These are phyloP conservation scores for Candida alai DNA, from an alignment of 805 yeast genomes.

Conservation along the genomic window DNA sequence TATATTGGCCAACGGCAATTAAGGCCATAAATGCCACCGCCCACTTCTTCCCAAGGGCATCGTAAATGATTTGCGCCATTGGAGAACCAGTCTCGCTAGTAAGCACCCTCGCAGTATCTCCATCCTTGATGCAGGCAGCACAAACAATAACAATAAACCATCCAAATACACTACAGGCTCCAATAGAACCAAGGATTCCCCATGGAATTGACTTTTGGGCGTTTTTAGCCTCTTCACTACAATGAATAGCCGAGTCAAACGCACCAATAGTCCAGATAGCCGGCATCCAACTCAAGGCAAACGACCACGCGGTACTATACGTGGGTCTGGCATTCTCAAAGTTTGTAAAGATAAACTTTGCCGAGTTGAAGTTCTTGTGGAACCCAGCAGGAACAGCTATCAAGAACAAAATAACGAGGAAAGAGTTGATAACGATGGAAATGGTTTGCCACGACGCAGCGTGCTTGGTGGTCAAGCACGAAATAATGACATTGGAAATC, in stretches of 20 bases:
- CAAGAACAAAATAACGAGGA: slow-evolving; percentile 49
- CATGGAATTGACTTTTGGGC: slow-evolving; percentile 62
- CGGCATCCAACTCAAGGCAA: slow-evolving; percentile 56
- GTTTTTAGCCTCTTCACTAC: slow-evolving; percentile 66
- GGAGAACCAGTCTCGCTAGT: slow-evolving; percentile 52
- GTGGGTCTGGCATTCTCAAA: slow-evolving; percentile 43
- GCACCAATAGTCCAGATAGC: slow-evolving; percentile 76
- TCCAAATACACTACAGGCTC: slow-evolving; percentile 57
- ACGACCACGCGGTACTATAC: slow-evolving; percentile 36
- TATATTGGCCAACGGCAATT: slow-evolving; percentile 56
- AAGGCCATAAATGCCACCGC: slow-evolving; percentile 60
- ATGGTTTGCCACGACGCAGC: slow-evolving; percentile 58
- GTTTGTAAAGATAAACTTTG: slow-evolving; percentile 50
- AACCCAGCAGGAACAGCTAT: slow-evolving; percentile 67
- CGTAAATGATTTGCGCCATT: slow-evolving; percentile 60
- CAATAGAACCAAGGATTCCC: slow-evolving; percentile 58
- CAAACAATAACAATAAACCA: slow-evolving; percentile 51
- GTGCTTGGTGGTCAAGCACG: slow-evolving; percentile 53
- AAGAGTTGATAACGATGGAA: slow-evolving; percentile 52
- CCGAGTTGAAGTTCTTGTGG: slow-evolving; percentile 15
- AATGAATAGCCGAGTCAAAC: slow-evolving; percentile 68
- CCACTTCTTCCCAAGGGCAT: slow-evolving; percentile 62
- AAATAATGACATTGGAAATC: slow-evolving; percentile 46
- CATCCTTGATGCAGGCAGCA: slow-evolving; percentile 52
- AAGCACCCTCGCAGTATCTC: slow-evolving; percentile 38